Evolutionary conservation across 805 yeast genomes (phyloP).

Genomic region (Teunomyces panamensis): DNA sequence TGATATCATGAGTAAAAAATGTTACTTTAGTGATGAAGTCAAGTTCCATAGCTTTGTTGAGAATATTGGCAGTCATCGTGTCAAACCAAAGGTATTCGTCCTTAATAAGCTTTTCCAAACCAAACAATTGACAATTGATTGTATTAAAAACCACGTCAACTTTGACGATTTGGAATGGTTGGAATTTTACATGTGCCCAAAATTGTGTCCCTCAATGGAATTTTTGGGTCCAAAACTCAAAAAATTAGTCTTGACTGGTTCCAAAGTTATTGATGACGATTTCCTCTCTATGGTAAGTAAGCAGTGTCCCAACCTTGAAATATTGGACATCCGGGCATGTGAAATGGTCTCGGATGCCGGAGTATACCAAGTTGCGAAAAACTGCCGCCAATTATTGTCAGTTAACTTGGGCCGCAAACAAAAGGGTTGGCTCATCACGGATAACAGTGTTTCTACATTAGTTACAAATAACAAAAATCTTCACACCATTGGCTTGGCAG

Average conservation of each 20-base stretch:
- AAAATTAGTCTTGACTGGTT: conserved; percentile 68
- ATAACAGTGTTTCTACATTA: conserved; percentile 59
- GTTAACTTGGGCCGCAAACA: conserved; percentile 80
- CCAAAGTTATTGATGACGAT: conserved; percentile 57
- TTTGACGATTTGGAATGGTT: conserved; percentile 60
- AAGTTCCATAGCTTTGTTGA: conserved; percentile 41
- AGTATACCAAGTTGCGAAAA: conserved; percentile 58
- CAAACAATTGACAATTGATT: conserved; percentile 52
- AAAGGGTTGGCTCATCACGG: conserved; percentile 66
- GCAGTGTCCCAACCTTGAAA: conserved; percentile 55
- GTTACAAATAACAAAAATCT: conserved; percentile 51
- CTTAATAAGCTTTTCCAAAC: conserved; percentile 62
- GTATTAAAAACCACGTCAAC: conserved; percentile 36
- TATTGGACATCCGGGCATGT: conserved; percentile 81
- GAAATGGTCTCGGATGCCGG: conserved; percentile 75
- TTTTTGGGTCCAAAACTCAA: conserved; percentile 27
- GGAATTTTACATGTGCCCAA: conserved; percentile 83
- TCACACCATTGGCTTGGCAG: conserved; percentile 82
- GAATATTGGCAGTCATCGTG: conserved; percentile 6
- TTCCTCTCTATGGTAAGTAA: conserved; percentile 51
- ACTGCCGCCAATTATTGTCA: conserved; percentile 55
- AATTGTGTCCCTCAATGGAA: conserved; percentile 49
- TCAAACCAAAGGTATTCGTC: conserved; percentile 47
- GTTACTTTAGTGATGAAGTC: conserved; percentile 50
- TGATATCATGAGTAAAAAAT: conserved; percentile 52